These are phyloP conservation scores for Caryopteris hybrid DNA, from an alignment of 305 asterid genomes.

Conservation along the genomic window DNA sequence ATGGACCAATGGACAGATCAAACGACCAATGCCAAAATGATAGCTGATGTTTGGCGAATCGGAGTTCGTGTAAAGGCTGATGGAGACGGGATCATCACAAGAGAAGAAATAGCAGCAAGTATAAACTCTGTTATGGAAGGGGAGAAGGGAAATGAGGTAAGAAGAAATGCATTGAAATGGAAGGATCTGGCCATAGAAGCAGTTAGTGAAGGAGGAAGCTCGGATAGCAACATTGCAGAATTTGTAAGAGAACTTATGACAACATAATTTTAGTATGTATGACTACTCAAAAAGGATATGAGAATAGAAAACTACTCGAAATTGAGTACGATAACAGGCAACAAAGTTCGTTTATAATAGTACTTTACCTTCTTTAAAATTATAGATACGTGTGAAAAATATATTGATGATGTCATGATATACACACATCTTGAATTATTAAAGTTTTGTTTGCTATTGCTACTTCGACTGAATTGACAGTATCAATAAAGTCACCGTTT, in stretches of 20 bases:
- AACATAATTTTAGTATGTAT: no score
- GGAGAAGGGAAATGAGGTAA: conserved; percentile 19
- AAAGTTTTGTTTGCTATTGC: no score
- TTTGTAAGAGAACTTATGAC: background rate
- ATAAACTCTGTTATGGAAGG: conserved; percentile 14
- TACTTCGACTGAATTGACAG: no score
- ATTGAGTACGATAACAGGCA: no score
- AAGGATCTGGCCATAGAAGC: conserved; percentile 26
- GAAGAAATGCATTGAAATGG: conserved; percentile 19
- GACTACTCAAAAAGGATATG: no score
- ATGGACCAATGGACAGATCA: conserved; percentile 35
- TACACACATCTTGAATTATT: no score
- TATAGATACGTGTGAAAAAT: no score
- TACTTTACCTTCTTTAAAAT: no score
- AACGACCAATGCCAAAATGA: conserved; percentile 26
- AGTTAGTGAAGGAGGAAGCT: conserved; percentile 27
- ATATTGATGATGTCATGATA: no score
- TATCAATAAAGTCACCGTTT: no score
- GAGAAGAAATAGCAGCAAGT: conserved; percentile 22
- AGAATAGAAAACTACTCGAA: no score
- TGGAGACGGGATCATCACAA: conserved; percentile 24
- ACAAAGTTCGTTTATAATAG: no score
- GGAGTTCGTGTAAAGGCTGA: conserved; percentile 26
- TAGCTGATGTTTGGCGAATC: conserved; percentile 28
- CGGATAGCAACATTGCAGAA: background rate